phyloP scores from a whole-genome alignment of 108 stramenopile genomes.

The Fragilaria crotonensis region DNA sequence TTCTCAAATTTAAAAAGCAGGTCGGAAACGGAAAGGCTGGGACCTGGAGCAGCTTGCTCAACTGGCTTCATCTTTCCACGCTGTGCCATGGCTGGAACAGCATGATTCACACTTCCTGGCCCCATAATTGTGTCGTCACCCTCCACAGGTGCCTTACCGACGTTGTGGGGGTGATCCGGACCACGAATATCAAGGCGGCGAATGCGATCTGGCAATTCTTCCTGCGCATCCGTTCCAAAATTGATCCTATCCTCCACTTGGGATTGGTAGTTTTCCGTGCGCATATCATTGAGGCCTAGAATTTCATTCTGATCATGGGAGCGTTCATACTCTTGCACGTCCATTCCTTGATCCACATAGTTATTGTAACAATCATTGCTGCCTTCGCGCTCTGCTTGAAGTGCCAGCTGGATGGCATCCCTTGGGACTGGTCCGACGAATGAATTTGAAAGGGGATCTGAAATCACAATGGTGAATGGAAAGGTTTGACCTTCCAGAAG shows the following conservation, averaged over 20 bases:
- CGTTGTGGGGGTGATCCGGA: constrained; percentile 31
- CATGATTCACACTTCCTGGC: constrained; percentile 16
- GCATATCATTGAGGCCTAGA: constrained; percentile 59
- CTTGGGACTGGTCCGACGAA: constrained; percentile 54
- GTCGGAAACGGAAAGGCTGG: not conserved
- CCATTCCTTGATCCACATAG: constrained; percentile 27
- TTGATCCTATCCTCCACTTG: not conserved
- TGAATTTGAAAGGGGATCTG: constrained; percentile 87
- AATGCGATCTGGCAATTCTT: constrained; percentile 19
- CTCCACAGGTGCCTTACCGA: constrained; percentile 25
- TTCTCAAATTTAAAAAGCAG: not conserved
- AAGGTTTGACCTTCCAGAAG: constrained; percentile 40
- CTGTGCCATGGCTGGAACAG: constrained; percentile 9
- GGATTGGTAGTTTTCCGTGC: constrained; percentile 33
- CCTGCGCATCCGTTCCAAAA: constrained; percentile 24
- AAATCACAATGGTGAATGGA: constrained; percentile 75
- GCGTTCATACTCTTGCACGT: constrained; percentile 41
- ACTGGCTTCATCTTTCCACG: no score
- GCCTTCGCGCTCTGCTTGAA: constrained; percentile 27
- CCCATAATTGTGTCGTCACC: constrained; percentile 23
- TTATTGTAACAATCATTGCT: constrained; percentile 11
- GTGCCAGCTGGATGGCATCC: constrained; percentile 14
- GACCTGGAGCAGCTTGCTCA: not conserved
- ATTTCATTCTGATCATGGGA: constrained; percentile 52
- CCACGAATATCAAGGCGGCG: constrained; percentile 13